These are phyloP conservation scores for Saccharomycopsis fodiens DNA, from an alignment of 805 yeast genomes.

Conservation along the genomic window DNA sequence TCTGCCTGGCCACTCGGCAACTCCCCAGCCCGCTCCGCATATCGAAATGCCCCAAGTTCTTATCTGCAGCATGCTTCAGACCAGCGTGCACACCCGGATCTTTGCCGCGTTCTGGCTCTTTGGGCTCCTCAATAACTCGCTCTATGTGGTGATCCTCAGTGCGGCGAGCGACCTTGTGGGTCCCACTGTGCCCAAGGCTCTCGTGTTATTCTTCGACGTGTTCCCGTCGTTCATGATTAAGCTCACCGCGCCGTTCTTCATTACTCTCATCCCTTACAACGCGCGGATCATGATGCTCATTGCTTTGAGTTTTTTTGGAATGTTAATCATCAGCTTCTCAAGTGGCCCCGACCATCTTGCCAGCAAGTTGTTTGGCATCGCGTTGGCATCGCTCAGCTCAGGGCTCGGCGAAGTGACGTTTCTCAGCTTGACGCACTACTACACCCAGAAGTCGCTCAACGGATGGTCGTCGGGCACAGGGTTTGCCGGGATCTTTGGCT, in stretches of 20 bases:
- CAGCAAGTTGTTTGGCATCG: constrained; percentile 56
- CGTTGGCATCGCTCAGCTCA: constrained; percentile 73
- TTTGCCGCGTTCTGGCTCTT: constrained; percentile 66
- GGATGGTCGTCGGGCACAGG: constrained; percentile 97
- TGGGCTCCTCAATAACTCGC: constrained; percentile 81
- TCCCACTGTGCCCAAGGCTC: constrained; percentile 71
- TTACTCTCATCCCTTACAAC: constrained; percentile 56
- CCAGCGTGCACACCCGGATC: constrained; percentile 15
- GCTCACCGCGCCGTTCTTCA: constrained; percentile 67
- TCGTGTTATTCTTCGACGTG: constrained; percentile 80
- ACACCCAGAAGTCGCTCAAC: constrained; percentile 50
- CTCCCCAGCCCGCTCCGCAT: constrained; percentile 12
- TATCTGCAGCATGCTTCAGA: constrained; percentile 5
- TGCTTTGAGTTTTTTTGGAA: constrained; percentile 57
- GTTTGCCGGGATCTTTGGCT: constrained; percentile 86
- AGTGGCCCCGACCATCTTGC: constrained; percentile 26
- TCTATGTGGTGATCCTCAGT: constrained; percentile 83
- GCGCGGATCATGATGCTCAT: constrained; percentile 49
- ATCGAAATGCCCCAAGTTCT: constrained; percentile 16
- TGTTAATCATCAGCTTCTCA: constrained; percentile 44
- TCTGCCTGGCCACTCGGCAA: too few species aligned
- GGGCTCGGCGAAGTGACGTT: constrained; percentile 92
- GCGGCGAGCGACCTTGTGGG: constrained; percentile 94
- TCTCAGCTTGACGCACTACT: constrained; percentile 77
- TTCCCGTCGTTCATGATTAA: constrained; percentile 74